phyloP scores from a whole-genome alignment of 257 asterid species.

The Coffea canephora region DNA sequence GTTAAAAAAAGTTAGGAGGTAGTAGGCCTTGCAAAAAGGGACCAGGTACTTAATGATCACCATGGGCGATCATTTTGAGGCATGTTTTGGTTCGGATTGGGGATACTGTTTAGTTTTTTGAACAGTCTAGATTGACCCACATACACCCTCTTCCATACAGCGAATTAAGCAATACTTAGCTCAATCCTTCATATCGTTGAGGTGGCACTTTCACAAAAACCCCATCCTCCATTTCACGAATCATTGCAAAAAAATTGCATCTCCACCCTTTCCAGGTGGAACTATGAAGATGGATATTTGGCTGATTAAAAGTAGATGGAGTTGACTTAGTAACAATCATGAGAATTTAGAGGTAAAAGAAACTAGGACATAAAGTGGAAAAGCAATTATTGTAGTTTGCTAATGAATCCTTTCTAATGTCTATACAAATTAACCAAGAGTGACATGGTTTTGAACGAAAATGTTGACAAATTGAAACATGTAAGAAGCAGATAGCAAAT shows the following conservation, averaged over 20 bases:
- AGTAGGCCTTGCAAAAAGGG: not conserved
- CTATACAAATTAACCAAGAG: not conserved
- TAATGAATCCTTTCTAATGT: not conserved
- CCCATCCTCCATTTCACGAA: not conserved
- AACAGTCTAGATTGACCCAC: slow-evolving; percentile 2
- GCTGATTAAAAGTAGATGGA: not conserved
- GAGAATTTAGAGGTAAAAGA: not conserved
- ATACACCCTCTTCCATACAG: not conserved
- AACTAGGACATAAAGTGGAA: not conserved
- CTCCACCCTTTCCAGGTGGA: no score
- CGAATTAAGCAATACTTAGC: not conserved
- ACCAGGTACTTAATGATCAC: not conserved
- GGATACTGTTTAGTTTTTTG: not conserved
- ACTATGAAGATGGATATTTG: not conserved
- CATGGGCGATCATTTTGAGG: not conserved
- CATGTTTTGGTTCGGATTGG: no score
- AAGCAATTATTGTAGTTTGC: not conserved
- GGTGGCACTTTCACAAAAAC: not conserved
- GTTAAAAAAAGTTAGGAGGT: not conserved
- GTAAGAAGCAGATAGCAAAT: not conserved
- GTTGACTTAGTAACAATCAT: not conserved
- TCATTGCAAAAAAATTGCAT: not conserved
- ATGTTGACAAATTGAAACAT: not conserved
- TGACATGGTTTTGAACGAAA: not conserved
- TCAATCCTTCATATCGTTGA: not conserved